Conservation (phyloP, 2,329 filamentous ascomycete genomes). For the Penicillium olsonii region DNA sequence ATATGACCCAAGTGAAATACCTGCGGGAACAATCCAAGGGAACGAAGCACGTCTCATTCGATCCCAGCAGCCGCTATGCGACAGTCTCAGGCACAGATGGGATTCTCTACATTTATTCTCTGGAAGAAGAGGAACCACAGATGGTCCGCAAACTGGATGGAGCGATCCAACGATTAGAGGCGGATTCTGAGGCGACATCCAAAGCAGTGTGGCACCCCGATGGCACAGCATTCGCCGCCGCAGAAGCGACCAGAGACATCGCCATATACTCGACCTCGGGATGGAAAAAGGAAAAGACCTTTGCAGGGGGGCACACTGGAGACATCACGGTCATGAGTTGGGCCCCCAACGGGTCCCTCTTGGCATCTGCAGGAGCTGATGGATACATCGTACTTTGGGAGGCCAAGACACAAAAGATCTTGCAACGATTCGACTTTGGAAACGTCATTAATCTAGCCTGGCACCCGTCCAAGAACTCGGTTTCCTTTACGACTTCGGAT, state of each 20-base stretch:
- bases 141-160: constrained; percentile 83
- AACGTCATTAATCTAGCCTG: constrained; percentile 85
- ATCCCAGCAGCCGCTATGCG: constrained; percentile 73
- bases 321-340: constrained; percentile 86
- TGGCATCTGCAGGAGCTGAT: constrained; percentile 64
- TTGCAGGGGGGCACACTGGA: constrained; percentile 75
- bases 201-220: constrained; percentile 89
- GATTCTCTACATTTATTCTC: constrained; percentile 83
- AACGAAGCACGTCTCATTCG: constrained; percentile 90
- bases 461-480: constrained; percentile 85
- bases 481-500: constrained; percentile 89
- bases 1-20: constrained; percentile 74
- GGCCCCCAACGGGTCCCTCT: constrained; percentile 90
- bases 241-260: constrained; percentile 78
- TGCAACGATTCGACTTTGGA: constrained; percentile 75
- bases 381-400: constrained; percentile 72
- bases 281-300: constrained; percentile 82
- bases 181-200: constrained; percentile 73
- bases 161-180: constrained; percentile 75
- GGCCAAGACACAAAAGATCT: constrained; percentile 77
- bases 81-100: constrained; percentile 87
- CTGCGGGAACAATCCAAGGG: constrained; percentile 81
- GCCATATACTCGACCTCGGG: constrained; percentile 85
- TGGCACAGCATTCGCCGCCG: constrained; percentile 82
- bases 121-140: constrained; percentile 75